These are phyloP conservation scores for Artemisia argyi DNA, from an alignment of 129 eudicot genomes.

Conservation along the genomic window DNA sequence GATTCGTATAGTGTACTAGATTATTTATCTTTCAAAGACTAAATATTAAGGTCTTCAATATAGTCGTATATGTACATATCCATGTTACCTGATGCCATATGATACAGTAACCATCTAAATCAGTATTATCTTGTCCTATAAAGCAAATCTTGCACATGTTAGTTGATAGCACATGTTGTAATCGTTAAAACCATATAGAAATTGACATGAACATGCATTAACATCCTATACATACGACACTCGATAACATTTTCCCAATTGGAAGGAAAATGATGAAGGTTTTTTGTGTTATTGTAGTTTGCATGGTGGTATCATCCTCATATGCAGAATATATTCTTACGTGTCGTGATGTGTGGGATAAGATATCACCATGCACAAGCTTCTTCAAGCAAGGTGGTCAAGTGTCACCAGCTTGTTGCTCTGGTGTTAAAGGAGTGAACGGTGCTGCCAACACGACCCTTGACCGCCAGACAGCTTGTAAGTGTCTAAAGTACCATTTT, in stretches of 20 bases:
- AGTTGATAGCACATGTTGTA: background rate
- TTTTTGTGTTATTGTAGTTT: slow-evolving; percentile 18
- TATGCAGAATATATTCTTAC: slow-evolving; percentile 26
- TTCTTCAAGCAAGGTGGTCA: slow-evolving; percentile 19
- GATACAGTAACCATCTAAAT: too few relatives aligned
- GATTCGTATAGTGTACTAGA: too few relatives aligned
- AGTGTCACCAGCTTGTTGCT: slow-evolving; percentile 26
- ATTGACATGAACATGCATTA: background rate
- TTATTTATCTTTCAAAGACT: too few relatives aligned
- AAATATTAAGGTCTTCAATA: too few relatives aligned
- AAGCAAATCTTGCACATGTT: too few relatives aligned
- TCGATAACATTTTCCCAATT: slow-evolving; percentile 3
- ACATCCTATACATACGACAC: slow-evolving; percentile 5
- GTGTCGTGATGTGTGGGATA: slow-evolving; percentile 24
- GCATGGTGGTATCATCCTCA: slow-evolving; percentile 22
- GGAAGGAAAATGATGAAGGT: slow-evolving; percentile 17
- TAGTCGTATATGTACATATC: too few relatives aligned
- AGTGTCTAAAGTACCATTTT: slow-evolving; percentile 27
- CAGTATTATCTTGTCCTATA: too few relatives aligned
- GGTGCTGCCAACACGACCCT: slow-evolving; percentile 10
- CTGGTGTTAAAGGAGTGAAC: slow-evolving; percentile 28
- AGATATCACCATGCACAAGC: slow-evolving; percentile 28
- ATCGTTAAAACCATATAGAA: background rate
- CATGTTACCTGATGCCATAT: too few relatives aligned
- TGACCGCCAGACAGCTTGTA: slow-evolving; percentile 34